These are phyloP conservation scores for Neurospora terricola DNA, from an alignment of 495 filamentous ascomycete species.

Conservation along the genomic window DNA sequence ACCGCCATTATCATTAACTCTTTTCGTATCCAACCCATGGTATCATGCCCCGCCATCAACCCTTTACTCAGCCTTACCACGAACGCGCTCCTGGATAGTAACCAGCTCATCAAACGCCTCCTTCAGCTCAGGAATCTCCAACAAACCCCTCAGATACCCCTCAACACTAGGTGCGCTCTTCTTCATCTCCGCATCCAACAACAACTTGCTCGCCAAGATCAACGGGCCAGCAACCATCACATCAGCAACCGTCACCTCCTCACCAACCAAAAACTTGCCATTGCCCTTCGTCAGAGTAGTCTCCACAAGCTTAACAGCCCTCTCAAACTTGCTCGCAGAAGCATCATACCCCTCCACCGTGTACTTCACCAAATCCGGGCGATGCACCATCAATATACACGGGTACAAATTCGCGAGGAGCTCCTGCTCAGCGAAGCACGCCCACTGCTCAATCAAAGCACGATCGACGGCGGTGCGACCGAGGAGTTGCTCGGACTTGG, in stretches of 20 bases:
- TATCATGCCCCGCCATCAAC: not conserved
- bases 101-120: constrained; percentile 37
- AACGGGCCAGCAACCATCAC: constrained; percentile 35
- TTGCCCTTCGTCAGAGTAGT: constrained; percentile 22
- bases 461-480: constrained; percentile 37
- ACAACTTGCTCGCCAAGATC: constrained; percentile 28
- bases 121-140: constrained; percentile 39
- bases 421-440: constrained; percentile 38
- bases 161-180: constrained; percentile 33
- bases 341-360: constrained; percentile 27
- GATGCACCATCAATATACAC: constrained; percentile 19
- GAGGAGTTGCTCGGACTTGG: constrained; percentile 39
- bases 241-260: constrained; percentile 45
- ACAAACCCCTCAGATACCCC: constrained; percentile 33
- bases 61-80: not conserved
- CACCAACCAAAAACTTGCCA: constrained; percentile 38
- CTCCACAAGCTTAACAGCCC: constrained; percentile 36
- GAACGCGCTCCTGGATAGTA: constrained; percentile 31
- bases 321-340: constrained; percentile 15
- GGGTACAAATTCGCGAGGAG: constrained; percentile 21
- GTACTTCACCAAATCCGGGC: constrained; percentile 19
- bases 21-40: not conserved
- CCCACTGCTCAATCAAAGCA: constrained; percentile 43
- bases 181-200: constrained; percentile 43
- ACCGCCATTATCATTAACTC: not conserved